A percentile compares a stretch with the other conserved stretches of the same genome.
Conservation (phyloP, 768 basidiomycete genomes). For the Udeniomyces megalosporus region DNA sequence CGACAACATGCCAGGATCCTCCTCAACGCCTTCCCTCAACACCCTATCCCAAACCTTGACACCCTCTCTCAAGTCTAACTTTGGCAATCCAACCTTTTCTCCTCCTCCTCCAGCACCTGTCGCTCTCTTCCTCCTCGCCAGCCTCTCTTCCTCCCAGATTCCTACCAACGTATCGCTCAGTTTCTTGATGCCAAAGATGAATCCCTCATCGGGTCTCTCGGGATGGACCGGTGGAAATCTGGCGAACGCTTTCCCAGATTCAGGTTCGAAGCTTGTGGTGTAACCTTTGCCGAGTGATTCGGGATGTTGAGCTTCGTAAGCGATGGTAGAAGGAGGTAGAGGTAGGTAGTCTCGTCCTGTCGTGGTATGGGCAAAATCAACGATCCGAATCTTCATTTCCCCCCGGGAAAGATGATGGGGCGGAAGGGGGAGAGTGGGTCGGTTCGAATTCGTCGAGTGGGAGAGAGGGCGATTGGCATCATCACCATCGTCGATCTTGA, state of each 20-base stretch:
- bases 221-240: conserved; percentile 87
- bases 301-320: neutral
- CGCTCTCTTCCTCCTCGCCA: conserved; percentile 24
- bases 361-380: conserved; percentile 97
- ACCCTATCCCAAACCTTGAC: conserved; percentile 12
- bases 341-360: conserved; percentile 82
- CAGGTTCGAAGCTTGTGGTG: conserved; percentile 61
- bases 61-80: conserved; percentile 9
- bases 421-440: neutral
- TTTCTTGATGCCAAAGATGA: conserved; percentile 75
- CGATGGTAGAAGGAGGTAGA: conserved; percentile 31
- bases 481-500: no score
- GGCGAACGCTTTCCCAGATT: conserved; percentile 69
- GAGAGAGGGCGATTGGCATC: no score
- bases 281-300: conserved; percentile 53
- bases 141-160: conserved; percentile 76
- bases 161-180: conserved; percentile 57
- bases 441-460: no score
- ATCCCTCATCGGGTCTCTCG: conserved; percentile 80
- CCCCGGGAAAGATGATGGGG: conserved; percentile 32
- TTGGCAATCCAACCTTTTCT: conserved; percentile 2
- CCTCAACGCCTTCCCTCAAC: neutral
- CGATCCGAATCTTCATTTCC: conserved; percentile 86
- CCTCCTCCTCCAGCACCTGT: neutral
- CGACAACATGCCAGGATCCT: conserved; percentile 10